Evolutionary conservation across 2,329 filamentous ascomycete species (phyloP).

Genomic region (Pyricularia sp.): DNA sequence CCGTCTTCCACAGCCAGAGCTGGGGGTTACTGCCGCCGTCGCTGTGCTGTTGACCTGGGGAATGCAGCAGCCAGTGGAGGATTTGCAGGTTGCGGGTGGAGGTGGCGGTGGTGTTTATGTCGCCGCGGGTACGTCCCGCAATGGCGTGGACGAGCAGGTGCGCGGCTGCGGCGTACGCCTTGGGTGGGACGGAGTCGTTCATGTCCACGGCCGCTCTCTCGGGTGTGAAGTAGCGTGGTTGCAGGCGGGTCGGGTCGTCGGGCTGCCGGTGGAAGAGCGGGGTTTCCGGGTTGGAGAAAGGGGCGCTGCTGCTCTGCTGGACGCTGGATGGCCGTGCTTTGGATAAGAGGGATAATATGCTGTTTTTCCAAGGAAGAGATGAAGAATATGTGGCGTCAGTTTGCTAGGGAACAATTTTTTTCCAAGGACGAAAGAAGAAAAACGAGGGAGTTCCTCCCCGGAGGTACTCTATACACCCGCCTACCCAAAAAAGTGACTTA

Average conservation of each 20-base stretch:
- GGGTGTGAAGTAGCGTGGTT: background rate
- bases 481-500: background rate
- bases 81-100: background rate
- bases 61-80: background rate
- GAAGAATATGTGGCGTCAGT: background rate
- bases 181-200: background rate
- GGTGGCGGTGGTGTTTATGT: too few species aligned
- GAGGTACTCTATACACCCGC: too few species aligned
- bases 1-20: background rate
- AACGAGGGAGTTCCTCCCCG: background rate
- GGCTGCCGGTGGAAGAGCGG: background rate
- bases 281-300: background rate
- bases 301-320: background rate
- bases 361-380: background rate
- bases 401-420: background rate
- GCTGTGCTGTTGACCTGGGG: background rate
- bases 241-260: background rate
- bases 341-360: background rate
- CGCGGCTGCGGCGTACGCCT: background rate
- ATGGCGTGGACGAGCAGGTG: conserved; percentile 2
- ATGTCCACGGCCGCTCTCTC: background rate
- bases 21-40: background rate
- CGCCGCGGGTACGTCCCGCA: background rate
- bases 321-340: background rate
- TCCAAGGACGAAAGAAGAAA: rapidly evolving